Base-by-base conservation (phyloP, 805 yeast genomes). In the Cyberlindnera xishuangbannaensis region DNA sequence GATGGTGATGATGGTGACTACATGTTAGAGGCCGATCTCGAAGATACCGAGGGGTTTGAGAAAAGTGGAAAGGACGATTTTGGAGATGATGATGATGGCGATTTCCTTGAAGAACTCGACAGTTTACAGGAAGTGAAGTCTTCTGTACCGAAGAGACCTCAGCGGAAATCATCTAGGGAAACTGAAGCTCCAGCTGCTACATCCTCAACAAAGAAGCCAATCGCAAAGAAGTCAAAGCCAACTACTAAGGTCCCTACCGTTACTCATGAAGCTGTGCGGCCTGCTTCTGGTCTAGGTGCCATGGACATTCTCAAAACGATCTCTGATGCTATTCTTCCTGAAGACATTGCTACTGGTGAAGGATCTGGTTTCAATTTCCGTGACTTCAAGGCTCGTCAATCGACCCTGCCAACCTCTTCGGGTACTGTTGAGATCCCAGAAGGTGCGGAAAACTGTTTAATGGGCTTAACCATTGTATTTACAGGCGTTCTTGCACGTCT, bases 401-500 rank as follows among this genome's bases (percentile, higher is more conserved):
- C 57, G 1, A 51, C 51, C 4, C 37, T 51, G 15, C 60, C 62
- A 34, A 48, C 41, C 18, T 51, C 64, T 7, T 41, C 64, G 12
- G 64, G 64, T 8, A 36, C 50, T 13, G 60, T 58, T 18, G 77
- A 74, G 12, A 64, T 87, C 19, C 96, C 97, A 0, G 80, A 71
- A 44, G 96, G 95, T 2, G 71, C 78, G 9, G 84, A 87, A 4
- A 79, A 88, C 53, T 92, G 98, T 60, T 61, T 92, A 27, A 68
- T 80, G 3, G 98, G 98, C 0, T 60, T 92, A 17, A 85, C 95
- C 0, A 82, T 92, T 42, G 97, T 92, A 0, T 90, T 92, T 54
- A 92, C 98, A 0, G 98, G 98, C 25, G 74, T 76, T 5, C 59
- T 92, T 35, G 95, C 96, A 1, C 73, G 75, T 16, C 57, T 92